Evolutionary conservation across 1,139 yeast genomes (phyloP).

Genomic region (Hansenula lynferdii): DNA sequence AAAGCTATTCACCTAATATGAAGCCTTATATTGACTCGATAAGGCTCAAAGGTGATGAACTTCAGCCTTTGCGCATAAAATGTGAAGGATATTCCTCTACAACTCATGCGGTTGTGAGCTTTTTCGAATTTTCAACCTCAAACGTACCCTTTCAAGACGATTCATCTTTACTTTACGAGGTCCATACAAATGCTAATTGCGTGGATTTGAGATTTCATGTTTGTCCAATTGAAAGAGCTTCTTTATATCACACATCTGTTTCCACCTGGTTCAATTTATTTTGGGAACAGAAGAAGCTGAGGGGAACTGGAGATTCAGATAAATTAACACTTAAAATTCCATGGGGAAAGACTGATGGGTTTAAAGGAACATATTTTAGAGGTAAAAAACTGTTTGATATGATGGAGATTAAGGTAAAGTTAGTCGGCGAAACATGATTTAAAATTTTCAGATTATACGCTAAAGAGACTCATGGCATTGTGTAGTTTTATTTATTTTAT

Average conservation of each 20-base stretch:
- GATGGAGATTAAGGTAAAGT: not conserved
- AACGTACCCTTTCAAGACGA: no score
- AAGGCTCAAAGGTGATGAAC: not conserved
- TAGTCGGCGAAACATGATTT: no score
- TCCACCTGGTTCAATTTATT: conserved; percentile 33
- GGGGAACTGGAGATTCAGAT: not conserved
- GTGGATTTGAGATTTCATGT: not conserved
- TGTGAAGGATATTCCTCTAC: not conserved
- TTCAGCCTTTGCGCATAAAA: not conserved
- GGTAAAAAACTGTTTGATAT: conserved; percentile 51
- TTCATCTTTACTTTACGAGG: no score
- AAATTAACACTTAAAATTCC: conserved; percentile 6
- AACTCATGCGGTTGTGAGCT: not conserved
- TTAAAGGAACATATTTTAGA: conserved; percentile 49
- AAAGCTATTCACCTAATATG: conserved; percentile 5
- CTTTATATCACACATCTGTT: conserved; percentile 17
- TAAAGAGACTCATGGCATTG: no score
- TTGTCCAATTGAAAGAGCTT: conserved; percentile 6
- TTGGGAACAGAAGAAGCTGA: conserved; percentile 22
- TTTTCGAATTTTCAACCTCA: no score
- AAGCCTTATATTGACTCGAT: not conserved
- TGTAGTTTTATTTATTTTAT: no score
- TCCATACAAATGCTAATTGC: no score
- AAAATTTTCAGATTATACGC: no score
- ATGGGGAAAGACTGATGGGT: conserved; percentile 72